phyloP scores from a whole-genome alignment of 129 eudicot genomes.

The Cynara cardunculus region DNA sequence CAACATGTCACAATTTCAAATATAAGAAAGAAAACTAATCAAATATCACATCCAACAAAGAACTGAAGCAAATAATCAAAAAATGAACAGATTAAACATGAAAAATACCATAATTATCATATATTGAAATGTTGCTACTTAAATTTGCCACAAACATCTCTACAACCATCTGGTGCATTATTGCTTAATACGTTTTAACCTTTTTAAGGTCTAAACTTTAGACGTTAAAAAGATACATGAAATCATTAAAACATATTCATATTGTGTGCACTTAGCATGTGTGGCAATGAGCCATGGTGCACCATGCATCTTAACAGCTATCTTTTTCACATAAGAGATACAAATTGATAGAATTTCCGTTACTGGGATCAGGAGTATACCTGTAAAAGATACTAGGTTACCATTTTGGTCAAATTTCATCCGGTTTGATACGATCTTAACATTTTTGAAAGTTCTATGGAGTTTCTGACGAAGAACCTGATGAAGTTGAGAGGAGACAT shows the following conservation, averaged over 20 bases:
- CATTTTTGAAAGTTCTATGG: conserved; percentile 71
- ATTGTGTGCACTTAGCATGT: background rate
- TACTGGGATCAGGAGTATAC: conserved; percentile 26
- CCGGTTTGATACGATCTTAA: conserved; percentile 75
- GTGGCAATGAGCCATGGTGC: background rate
- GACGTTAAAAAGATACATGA: background rate
- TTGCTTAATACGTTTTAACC: background rate
- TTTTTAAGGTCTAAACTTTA: too few relatives aligned
- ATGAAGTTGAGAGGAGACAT: conserved; percentile 3
- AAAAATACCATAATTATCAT: background rate
- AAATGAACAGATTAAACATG: background rate
- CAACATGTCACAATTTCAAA: background rate
- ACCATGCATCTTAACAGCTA: background rate
- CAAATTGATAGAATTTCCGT: background rate
- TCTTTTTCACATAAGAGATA: background rate
- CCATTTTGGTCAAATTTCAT: conserved; percentile 83
- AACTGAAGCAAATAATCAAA: background rate
- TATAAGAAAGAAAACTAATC: background rate
- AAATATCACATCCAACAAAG: background rate
- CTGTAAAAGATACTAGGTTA: conserved; percentile 70
- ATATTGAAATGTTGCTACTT: background rate
- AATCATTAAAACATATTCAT: background rate
- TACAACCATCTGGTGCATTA: background rate
- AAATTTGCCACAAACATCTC: background rate
- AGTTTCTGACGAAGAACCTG: conserved; percentile 88